Conservation (phyloP, 2,329 filamentous ascomycete species). For the Penicillium sp. region DNA sequence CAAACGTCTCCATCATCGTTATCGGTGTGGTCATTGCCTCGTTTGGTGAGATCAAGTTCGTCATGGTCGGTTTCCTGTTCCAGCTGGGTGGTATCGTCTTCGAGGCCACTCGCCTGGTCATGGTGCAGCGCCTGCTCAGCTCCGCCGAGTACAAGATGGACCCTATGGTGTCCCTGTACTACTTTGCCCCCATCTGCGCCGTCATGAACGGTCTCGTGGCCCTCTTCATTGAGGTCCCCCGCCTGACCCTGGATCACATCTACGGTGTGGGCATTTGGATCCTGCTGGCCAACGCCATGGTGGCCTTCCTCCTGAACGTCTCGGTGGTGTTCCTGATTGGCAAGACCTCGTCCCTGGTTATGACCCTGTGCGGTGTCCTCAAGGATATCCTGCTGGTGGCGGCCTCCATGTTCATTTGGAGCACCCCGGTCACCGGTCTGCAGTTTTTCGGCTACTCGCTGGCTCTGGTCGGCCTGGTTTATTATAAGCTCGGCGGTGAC, state of each 20-base stretch:
- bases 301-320: slow-evolving; percentile 80
- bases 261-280: slow-evolving; percentile 65
- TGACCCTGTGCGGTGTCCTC: slow-evolving; percentile 82
- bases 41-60: slow-evolving; percentile 93
- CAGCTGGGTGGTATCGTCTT: slow-evolving; percentile 77
- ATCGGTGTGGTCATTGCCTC: slow-evolving; percentile 93
- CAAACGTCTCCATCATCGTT: slow-evolving; percentile 94
- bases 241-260: slow-evolving; percentile 67
- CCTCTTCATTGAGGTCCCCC: slow-evolving; percentile 67
- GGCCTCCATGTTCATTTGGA: slow-evolving; percentile 76
- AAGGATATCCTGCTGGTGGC: slow-evolving; percentile 84
- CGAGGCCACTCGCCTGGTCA: slow-evolving; percentile 78
- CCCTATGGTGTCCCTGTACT: slow-evolving; percentile 83
- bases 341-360: slow-evolving; percentile 81
- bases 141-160: slow-evolving; percentile 84
- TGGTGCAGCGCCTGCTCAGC: slow-evolving; percentile 81
- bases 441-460: slow-evolving; percentile 79
- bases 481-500: slow-evolving; percentile 72
- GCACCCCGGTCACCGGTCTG: slow-evolving; percentile 67
- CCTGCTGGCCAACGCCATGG: slow-evolving; percentile 71
- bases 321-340: slow-evolving; percentile 87
- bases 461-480: slow-evolving; percentile 65
- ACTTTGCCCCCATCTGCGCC: slow-evolving; percentile 83
- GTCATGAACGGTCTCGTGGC: slow-evolving; percentile 75
- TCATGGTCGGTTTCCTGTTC: slow-evolving; percentile 62